Percentiles rank a stretch among this genome's conserved stretches.
These are phyloP conservation scores for Pleurotus tuber-regium DNA, from an alignment of 768 basidiomycete species.

Conservation along the genomic window DNA sequence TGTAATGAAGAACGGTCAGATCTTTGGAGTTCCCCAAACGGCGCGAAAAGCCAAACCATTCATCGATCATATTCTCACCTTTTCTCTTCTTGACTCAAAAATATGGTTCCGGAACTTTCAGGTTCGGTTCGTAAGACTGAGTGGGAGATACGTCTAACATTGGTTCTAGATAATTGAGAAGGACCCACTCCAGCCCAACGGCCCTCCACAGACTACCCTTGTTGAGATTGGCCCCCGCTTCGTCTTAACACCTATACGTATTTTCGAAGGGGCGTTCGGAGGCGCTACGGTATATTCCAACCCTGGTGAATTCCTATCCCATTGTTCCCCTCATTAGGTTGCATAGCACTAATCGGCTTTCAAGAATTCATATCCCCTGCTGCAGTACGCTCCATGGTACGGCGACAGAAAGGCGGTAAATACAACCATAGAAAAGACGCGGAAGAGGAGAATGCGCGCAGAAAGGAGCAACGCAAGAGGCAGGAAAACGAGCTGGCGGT, in stretches of 20 bases:
- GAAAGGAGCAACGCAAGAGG: conserved; percentile 62
- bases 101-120: conserved; percentile 99
- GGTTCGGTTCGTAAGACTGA: conserved; percentile 40
- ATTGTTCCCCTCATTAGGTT: conserved; percentile 15
- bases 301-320: conserved; percentile 56
- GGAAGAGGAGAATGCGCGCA: conserved; percentile 58
- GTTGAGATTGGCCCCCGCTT: conserved; percentile 98
- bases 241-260: conserved; percentile 94
- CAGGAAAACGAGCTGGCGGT: conserved; percentile 82
- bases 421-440: conserved; percentile 83
- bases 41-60: conserved; percentile 94
- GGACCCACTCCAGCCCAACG: conserved; percentile 85
- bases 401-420: conserved; percentile 73
- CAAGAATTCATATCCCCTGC: conserved; percentile 92
- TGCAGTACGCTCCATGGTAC: conserved; percentile 66
- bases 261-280: conserved; percentile 96
- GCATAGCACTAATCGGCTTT: conserved; percentile 1
- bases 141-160: conserved; percentile 14
- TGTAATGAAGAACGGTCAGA: too few relatives aligned
- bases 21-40: conserved; percentile 91
- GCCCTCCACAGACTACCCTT: conserved; percentile 81
- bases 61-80: conserved; percentile 95
- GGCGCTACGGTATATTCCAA: conserved; percentile 96
- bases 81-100: conserved; percentile 92
- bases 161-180: conserved; percentile 81